Evolutionary conservation across 805 yeast species (phyloP), one percentile per base, ranked within the genome.

Genomic region (Wickerhamiella occidentalis): DNA sequence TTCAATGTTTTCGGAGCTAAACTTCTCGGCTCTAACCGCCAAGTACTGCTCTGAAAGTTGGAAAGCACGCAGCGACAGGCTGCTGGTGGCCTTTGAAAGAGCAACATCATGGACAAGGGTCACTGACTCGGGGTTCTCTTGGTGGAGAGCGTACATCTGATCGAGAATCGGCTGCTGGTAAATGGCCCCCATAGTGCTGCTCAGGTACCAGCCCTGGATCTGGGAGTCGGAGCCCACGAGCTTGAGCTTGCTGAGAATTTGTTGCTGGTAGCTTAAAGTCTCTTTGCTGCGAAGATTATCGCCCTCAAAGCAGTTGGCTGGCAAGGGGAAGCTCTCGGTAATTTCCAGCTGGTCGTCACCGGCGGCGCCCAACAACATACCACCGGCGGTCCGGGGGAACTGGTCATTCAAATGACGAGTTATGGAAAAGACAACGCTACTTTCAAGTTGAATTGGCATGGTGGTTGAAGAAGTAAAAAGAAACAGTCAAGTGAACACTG

Each of bases 161-260:
- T 85, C 94, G 25, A 86, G 71, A 47, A 83, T 70, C 43, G 61
- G 48, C 49, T 77, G 76, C 52, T 79, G 78, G 59, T 80, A 76
- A 61, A 79, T 79, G 62, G 78, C 78, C 42, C 92, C 92, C 36
- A 82, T 74, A 47, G 71, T 68, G 25, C 86, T 73, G 40, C 82
- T 72, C 61, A 84, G 77, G 68, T 83, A 85, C 86, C 88, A 85
- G 29, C 95, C 95, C 54, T 80, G 75, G 52, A 80, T 72, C 61
- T 79, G 83, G 40, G 78, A 71, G 42, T 87, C 88, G 52, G 76
- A 71, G 45, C 81, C 80, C 53, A 79, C 75, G 49, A 72, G 73
- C 58, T 72, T 76, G 54, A 85, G 73, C 52, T 77, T 75, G 40
- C 76, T 74, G 55, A 81, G 69, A 59, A 82, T 70, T 43, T 81